Evolutionary conservation across 2,329 filamentous ascomycete genomes (phyloP).

Genomic region (Diaporthe sp.): DNA sequence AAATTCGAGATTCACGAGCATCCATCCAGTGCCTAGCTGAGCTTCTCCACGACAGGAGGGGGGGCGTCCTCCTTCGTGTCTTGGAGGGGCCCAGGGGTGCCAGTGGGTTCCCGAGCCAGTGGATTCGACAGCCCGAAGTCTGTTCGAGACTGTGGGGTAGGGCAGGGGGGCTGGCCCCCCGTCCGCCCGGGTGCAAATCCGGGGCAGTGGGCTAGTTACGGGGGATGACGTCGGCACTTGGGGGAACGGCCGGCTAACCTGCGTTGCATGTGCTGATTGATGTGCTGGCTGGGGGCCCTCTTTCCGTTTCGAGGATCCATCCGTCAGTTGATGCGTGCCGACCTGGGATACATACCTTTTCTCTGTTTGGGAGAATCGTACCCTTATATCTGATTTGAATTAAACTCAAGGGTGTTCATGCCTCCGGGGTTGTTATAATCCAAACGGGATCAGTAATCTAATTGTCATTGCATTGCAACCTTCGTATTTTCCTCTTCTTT

Average conservation of each 20-base stretch:
- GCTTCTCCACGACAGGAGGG: slow-evolving; percentile 18
- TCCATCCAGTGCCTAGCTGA: slow-evolving; percentile 5
- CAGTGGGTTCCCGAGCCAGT: slow-evolving; percentile 27
- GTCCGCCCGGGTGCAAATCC: slow-evolving; percentile 11
- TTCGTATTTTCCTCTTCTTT: not conserved
- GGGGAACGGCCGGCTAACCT: not conserved
- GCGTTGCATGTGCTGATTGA: slow-evolving; percentile 8
- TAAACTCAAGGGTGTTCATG: not conserved
- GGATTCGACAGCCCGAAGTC: not conserved
- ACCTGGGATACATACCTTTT: not conserved
- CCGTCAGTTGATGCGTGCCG: not conserved
- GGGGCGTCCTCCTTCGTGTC: not conserved
- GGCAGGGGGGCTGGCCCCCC: slow-evolving; percentile 19
- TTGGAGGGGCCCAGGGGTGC: not conserved
- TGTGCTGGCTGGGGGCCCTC: slow-evolving; percentile 13
- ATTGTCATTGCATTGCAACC: not conserved
- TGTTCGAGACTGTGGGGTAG: slow-evolving; percentile 26
- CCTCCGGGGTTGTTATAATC: not conserved
- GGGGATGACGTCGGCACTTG: slow-evolving; percentile 20
- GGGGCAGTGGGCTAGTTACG: slow-evolving; percentile 21
- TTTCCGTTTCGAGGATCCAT: not conserved
- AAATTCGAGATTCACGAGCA: slow-evolving; percentile 21
- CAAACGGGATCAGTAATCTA: not conserved
- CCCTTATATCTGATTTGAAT: not conserved
- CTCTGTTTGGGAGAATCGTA: not conserved